phyloP scores from a whole-genome alignment of 305 asterid species.

The Salvia sclarea region DNA sequence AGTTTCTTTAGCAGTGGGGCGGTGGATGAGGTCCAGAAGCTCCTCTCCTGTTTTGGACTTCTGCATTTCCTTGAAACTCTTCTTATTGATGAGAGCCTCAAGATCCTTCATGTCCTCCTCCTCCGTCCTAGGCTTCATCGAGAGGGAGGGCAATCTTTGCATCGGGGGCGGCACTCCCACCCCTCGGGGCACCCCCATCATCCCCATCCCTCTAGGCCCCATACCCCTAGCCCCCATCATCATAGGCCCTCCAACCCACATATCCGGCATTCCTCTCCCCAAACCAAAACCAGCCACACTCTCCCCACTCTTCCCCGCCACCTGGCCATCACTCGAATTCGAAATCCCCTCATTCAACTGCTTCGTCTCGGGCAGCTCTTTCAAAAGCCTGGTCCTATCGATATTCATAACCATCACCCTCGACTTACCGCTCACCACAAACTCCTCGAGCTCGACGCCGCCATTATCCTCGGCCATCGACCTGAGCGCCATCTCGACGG shows the following conservation, averaged over 20 bases:
- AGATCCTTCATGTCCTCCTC: slow-evolving; percentile 95
- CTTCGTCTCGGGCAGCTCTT: slow-evolving; percentile 80
- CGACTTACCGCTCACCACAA: slow-evolving; percentile 79
- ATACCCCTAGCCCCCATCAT: slow-evolving; percentile 68
- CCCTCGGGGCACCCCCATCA: slow-evolving; percentile 88
- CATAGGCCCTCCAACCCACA: slow-evolving; percentile 67
- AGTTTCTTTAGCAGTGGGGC: slow-evolving; percentile 95
- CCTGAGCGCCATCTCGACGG: slow-evolving; percentile 91
- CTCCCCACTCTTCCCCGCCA: slow-evolving; percentile 41
- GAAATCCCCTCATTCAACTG: slow-evolving; percentile 49
- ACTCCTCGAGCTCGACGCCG: slow-evolving; percentile 82
- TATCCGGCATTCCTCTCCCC: slow-evolving; percentile 61
- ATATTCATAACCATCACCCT: slow-evolving; percentile 80
- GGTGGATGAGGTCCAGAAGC: slow-evolving; percentile 86
- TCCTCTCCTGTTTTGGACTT: slow-evolving; percentile 96
- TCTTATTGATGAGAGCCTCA: slow-evolving; percentile 82
- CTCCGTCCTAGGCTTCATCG: slow-evolving; percentile 73
- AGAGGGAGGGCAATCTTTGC: slow-evolving; percentile 61
- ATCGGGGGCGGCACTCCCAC: slow-evolving; percentile 88
- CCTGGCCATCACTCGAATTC: slow-evolving; percentile 33
- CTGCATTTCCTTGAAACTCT: slow-evolving; percentile 88
- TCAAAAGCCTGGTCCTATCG: slow-evolving; percentile 75
- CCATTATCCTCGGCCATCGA: slow-evolving; percentile 91
- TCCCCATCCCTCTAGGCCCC: slow-evolving; percentile 81
- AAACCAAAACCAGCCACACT: slow-evolving; percentile 42